A percentile compares a stretch with the other conserved stretches of the same genome.
phyloP scores from a whole-genome alignment of 768 basidiomycete species.

The Leucogyrophana mollusca region DNA sequence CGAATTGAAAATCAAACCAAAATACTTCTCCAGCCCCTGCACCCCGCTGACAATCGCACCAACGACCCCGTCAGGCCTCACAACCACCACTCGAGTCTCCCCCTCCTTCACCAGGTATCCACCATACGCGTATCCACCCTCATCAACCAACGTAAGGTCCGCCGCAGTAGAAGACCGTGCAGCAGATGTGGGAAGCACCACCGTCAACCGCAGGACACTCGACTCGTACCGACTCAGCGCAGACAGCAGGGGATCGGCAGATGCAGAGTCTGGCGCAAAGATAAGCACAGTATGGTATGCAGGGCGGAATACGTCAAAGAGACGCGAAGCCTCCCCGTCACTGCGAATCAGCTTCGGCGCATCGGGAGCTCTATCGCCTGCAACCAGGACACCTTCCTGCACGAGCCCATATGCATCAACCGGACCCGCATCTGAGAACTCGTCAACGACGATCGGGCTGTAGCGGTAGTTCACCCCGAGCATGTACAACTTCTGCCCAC shows the following conservation, averaged over 20 bases:
- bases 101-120: slow-evolving; percentile 34
- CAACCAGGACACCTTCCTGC: slow-evolving; percentile 28
- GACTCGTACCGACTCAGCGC: slow-evolving; percentile 4
- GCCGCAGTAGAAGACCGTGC: not conserved
- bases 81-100: slow-evolving; percentile 32
- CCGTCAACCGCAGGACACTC: slow-evolving; percentile 4
- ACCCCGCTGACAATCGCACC: slow-evolving; percentile 27
- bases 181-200: slow-evolving; percentile 13
- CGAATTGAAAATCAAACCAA: slow-evolving; percentile 17
- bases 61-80: slow-evolving; percentile 46
- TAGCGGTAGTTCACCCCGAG: slow-evolving; percentile 35
- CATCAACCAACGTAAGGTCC: slow-evolving; percentile 35
- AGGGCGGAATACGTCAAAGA: slow-evolving; percentile 24
- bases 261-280: slow-evolving; percentile 14
- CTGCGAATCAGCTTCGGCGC: slow-evolving; percentile 30
- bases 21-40: slow-evolving; percentile 16
- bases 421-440: slow-evolving; percentile 19
- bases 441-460: slow-evolving; percentile 37
- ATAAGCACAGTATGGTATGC: slow-evolving; percentile 28
- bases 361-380: slow-evolving; percentile 47
- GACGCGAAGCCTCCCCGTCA: slow-evolving; percentile 4
- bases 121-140: slow-evolving; percentile 35
- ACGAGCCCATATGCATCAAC: slow-evolving; percentile 13
- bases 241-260: slow-evolving; percentile 7
- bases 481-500: slow-evolving; percentile 13